A percentile compares a stretch with the other conserved stretches of the same genome.
Evolutionary conservation across 1,284 basidiomycete species (phyloP).

Genomic region (Clitocybe nebularis): DNA sequence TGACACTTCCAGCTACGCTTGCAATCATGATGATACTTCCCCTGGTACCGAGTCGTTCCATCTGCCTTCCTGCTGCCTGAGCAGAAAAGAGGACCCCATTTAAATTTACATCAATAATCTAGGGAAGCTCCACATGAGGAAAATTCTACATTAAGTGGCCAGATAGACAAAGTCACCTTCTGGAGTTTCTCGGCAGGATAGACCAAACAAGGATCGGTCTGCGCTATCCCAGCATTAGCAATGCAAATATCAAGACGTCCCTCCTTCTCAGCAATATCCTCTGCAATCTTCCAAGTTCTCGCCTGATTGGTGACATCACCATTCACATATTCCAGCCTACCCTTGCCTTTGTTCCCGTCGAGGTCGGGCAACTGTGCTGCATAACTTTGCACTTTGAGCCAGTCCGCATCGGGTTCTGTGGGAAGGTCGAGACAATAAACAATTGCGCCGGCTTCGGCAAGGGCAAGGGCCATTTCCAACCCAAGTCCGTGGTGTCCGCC

Average conservation of each 20-base stretch:
- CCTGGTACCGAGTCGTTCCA: slow-evolving; percentile 59
- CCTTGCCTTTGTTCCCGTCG: slow-evolving; percentile 22
- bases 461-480: slow-evolving; percentile 68
- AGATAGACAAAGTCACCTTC: slow-evolving; percentile 41
- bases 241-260: slow-evolving; percentile 66
- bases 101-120: slow-evolving; percentile 72
- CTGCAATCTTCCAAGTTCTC: slow-evolving; percentile 47
- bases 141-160: neutral
- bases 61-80: slow-evolving; percentile 72
- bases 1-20: slow-evolving; percentile 79
- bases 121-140: too few species aligned
- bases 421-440: slow-evolving; percentile 55
- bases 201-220: slow-evolving; percentile 58
- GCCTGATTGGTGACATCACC: slow-evolving; percentile 62
- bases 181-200: slow-evolving; percentile 66
- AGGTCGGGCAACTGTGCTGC: slow-evolving; percentile 53
- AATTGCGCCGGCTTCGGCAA: slow-evolving; percentile 49
- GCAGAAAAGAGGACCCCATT: slow-evolving; percentile 74
- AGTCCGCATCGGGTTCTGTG: slow-evolving; percentile 41
- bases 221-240: slow-evolving; percentile 70
- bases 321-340: slow-evolving; percentile 59
- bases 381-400: slow-evolving; percentile 44
- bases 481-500: slow-evolving; percentile 66
- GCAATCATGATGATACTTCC: slow-evolving; percentile 80
- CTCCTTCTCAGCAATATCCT: slow-evolving; percentile 55